These are phyloP conservation scores for Lophiotrema nucula DNA, from an alignment of 495 filamentous ascomycete genomes.

Conservation along the genomic window DNA sequence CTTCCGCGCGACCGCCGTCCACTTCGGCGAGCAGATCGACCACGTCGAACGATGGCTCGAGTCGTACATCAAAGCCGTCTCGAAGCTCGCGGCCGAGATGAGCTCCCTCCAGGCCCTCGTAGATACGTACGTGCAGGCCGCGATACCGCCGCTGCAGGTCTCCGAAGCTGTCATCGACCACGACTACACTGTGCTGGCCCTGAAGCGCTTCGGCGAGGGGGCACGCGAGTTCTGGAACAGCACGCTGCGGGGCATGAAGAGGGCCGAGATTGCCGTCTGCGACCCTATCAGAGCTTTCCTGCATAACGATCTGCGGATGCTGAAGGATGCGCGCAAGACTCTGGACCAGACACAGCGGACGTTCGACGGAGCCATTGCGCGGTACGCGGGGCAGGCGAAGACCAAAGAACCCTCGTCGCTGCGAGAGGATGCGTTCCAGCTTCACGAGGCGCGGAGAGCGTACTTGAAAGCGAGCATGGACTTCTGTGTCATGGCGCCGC, in stretches of 20 bases:
- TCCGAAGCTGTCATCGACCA: conserved; percentile 84
- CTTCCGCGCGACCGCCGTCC: conserved; percentile 82
- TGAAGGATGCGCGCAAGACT: conserved; percentile 71
- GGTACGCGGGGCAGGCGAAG: conserved; percentile 82
- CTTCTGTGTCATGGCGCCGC: conserved; percentile 82
- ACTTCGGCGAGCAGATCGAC: conserved; percentile 92
- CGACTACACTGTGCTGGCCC: conserved; percentile 86
- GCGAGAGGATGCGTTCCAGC: conserved; percentile 91
- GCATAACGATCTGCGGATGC: conserved; percentile 64
- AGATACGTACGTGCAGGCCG: conserved; percentile 68
- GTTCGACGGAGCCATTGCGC: conserved; percentile 74
- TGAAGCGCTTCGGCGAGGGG: conserved; percentile 80
- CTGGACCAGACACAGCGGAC: conserved; percentile 79
- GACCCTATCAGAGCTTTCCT: conserved; percentile 81
- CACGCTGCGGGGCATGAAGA: conserved; percentile 67
- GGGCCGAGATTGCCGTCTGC: conserved; percentile 69
- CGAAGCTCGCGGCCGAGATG: conserved; percentile 74
- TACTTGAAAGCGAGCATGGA: conserved; percentile 93
- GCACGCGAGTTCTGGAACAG: conserved; percentile 81
- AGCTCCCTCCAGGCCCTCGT: conserved; percentile 66
- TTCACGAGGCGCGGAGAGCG: conserved; percentile 87
- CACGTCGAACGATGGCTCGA: conserved; percentile 92
- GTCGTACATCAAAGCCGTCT: conserved; percentile 72
- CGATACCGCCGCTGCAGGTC: conserved; percentile 66
- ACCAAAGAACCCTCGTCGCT: conserved; percentile 88